Evolutionary conservation across 345 rosid genomes (phyloP), one percentile per base, ranked within the genome.

Genomic region (Nasturtium officinale): DNA sequence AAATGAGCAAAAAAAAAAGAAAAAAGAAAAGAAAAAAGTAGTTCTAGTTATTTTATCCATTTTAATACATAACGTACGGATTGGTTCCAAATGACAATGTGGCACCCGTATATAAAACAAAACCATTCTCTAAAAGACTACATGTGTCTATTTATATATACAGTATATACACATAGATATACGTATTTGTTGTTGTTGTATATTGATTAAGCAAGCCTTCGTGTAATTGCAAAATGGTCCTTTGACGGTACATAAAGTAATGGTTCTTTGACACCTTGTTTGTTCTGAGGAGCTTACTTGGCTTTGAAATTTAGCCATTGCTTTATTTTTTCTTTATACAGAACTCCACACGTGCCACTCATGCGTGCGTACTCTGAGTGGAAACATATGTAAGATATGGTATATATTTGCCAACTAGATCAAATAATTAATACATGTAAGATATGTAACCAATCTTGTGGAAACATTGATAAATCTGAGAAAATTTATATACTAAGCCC

Each of bases 281-380:
- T 66, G 78, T 58, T 59, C 33, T 2, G 55, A 38, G 52, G 62
- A 67, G 74, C 69, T 76, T 70, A 81, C 71, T 69, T 64, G 73
- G 67, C 77, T 72, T 56, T 57, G 25, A 45, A 65, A 56, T 30
- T 42, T 72, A 81, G 37, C 42, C 59, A 42, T 65, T 45, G 75
- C 59, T 53, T 74, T 51, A 45, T 17, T 28, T 74, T 30, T 40
- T 70, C 37, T 54, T 42, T 42, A 42, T 15, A 42, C 46, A 13
- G 46, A 42, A 42, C 46, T 42, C 29, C 69, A 60, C 78, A 67
- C 63, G 73, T 67, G 62, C 61, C 74, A 28, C 57, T 61, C 78
- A 67, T 67, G 78, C 78, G 78, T 75, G 74, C 69, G 69, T 60
- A 52, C 73, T 60, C 63, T n/a, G n/a, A n/a, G n/a, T n/a, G n/a